Evolutionary conservation across 2,329 filamentous ascomycete genomes (phyloP).

Genomic region (Pseudogymnoascus sp.): DNA sequence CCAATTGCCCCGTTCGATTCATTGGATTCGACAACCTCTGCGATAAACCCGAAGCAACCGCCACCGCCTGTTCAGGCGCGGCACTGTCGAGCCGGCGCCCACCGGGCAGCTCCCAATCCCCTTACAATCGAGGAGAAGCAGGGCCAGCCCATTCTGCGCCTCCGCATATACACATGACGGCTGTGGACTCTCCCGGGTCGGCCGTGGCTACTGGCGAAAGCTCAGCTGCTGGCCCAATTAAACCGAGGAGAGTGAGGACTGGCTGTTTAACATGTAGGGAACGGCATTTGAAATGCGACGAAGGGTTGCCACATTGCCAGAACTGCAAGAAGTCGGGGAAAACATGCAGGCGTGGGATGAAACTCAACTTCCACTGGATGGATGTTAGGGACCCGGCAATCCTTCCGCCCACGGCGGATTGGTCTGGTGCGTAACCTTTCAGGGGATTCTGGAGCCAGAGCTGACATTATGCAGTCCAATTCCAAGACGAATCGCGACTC

Average conservation of each 20-base stretch:
- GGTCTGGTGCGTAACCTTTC: constrained; percentile 42
- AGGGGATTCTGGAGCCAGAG: background rate
- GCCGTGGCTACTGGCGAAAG: constrained; percentile 13
- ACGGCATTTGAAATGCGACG: constrained; percentile 86
- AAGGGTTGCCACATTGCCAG: constrained; percentile 53
- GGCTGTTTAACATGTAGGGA: constrained; percentile 88
- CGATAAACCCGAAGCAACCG: background rate
- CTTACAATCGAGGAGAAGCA: background rate
- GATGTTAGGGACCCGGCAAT: constrained; percentile 61
- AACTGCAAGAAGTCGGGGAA: constrained; percentile 88
- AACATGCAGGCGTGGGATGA: constrained; percentile 75
- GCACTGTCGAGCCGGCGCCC: background rate
- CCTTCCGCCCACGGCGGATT: constrained; percentile 55
- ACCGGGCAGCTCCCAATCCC: background rate
- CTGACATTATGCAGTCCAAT: constrained; percentile 48
- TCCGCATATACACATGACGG: constrained; percentile 22
- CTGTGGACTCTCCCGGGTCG: constrained; percentile 16
- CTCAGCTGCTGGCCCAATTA: constrained; percentile 32
- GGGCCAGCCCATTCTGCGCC: background rate
- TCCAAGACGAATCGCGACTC: constrained; percentile 80
- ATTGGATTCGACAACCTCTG: background rate
- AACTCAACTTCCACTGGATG: constrained; percentile 86
- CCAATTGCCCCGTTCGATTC: background rate
- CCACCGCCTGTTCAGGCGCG: background rate
- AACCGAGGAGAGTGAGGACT: constrained; percentile 81